Evolutionary conservation across 148 eudicot species (phyloP).

Genomic region (Simmondsia chinensis): DNA sequence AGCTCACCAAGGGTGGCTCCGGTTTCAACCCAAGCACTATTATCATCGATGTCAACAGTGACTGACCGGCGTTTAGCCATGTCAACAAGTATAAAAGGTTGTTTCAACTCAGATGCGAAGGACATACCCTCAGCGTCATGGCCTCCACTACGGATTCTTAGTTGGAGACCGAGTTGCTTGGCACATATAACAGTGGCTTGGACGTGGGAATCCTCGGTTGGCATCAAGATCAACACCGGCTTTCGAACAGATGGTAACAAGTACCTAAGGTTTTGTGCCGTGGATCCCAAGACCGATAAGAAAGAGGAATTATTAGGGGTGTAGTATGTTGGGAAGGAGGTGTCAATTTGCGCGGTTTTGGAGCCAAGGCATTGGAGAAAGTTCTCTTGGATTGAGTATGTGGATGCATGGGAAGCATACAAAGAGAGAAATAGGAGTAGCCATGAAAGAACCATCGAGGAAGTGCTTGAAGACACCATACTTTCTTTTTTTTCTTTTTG

Average conservation of each 20-base stretch:
- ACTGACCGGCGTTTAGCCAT: constrained; percentile 9
- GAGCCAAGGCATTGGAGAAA: constrained; percentile 12
- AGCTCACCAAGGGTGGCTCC: constrained; percentile 22
- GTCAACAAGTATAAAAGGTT: constrained; percentile 19
- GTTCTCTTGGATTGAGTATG: not conserved
- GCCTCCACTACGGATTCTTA: constrained; percentile 18
- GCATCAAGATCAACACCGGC: constrained; percentile 14
- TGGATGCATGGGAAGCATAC: not conserved
- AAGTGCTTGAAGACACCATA: not conserved
- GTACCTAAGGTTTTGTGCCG: constrained; percentile 18
- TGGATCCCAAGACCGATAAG: constrained; percentile 11
- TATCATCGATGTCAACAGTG: not conserved
- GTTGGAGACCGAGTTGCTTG: constrained; percentile 11
- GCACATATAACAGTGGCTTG: constrained; percentile 24
- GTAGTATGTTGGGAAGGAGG: constrained; percentile 11
- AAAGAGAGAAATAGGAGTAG: constrained; percentile 1
- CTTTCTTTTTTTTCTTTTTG: too few species aligned
- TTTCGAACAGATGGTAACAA: constrained; percentile 15
- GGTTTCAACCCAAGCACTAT: constrained; percentile 20
- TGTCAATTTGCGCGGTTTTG: constrained; percentile 6
- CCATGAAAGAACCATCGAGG: not conserved
- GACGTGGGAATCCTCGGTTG: constrained; percentile 7
- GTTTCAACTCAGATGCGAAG: constrained; percentile 8
- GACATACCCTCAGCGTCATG: constrained; percentile 27
- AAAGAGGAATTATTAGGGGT: constrained; percentile 9